Base-by-base conservation (phyloP, 2,329 filamentous ascomycete genomes). In the Clonostachys rosea region DNA sequence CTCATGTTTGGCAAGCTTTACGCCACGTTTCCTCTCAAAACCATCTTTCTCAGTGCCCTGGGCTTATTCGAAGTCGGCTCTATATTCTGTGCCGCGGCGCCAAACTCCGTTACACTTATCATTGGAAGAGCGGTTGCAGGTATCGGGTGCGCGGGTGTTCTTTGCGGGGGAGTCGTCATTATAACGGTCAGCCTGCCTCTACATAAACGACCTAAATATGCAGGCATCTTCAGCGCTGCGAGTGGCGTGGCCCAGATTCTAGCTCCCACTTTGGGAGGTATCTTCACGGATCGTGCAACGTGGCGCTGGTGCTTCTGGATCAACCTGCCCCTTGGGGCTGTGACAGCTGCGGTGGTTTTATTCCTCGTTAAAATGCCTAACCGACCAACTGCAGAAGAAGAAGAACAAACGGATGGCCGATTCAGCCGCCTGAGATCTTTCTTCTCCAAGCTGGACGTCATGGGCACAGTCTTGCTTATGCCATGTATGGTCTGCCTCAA, bases 1-100 rank as follows among this genome's bases (percentile, higher is more conserved):
- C 65, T 78, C 5, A 54, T 78, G 9, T 80, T 76, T 55, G 77
- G 77, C 10, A 67, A 75, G 36, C 68, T 81, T 34, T 81, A 78
- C 58, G 73, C 70, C 52, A 76, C 76, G 50, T 81, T 79, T 53
- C 67, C 73, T 47, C 33, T 24, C 46, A 60, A 59, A 44, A 12
- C 24, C 12, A 52, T 56, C 34, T 56, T 56, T 44, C 45, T 55
- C 40, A 37, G 43, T 14, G 47, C 50, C 11, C 40, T 58, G 1
- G 14, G 51, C 6, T n/a, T 47, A 8, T 50, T 52, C 43, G 48
- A 52, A 40, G 36, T 50, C 10, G 52, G 52, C 14, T 49, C 46
- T 5, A 16, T 49, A 6, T 20, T 54, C 12, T 48, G 45, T 10
- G 54, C 45, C 3, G 46, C 43, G 4, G 54, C 53, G 3, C 51